Conservation (phyloP, 169 alveolate species). For the Blepharisma undulans region DNA sequence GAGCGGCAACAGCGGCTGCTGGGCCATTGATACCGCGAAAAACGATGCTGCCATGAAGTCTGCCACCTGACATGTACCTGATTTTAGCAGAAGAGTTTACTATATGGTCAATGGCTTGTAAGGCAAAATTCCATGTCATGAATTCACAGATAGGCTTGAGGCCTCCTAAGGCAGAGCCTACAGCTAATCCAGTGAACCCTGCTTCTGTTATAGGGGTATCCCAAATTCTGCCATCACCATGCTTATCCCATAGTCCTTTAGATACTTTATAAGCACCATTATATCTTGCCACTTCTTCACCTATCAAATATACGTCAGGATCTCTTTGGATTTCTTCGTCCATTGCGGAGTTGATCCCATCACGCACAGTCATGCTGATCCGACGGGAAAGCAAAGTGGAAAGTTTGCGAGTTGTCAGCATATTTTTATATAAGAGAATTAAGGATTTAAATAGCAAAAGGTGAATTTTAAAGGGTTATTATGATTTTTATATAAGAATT, state of each 20-base stretch:
- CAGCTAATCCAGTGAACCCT: constrained; percentile 83
- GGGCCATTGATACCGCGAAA: constrained; percentile 94
- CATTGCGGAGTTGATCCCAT: constrained; percentile 90
- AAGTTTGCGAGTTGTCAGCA: neutral
- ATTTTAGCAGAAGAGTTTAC: constrained; percentile 90
- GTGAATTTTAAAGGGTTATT: too few relatives aligned
- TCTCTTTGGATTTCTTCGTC: constrained; percentile 92
- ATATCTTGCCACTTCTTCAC: constrained; percentile 93
- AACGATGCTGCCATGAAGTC: constrained; percentile 84
- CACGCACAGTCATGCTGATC: constrained; percentile 83
- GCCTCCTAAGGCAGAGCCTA: constrained; percentile 83
- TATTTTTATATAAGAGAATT: neutral
- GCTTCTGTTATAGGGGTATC: constrained; percentile 95
- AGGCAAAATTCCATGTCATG: constrained; percentile 91
- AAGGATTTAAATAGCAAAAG: neutral
- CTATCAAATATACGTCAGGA: constrained; percentile 88
- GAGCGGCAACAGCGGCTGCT: constrained; percentile 93
- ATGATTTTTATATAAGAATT: too few relatives aligned
- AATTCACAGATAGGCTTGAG: constrained; percentile 91
- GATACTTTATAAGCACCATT: constrained; percentile 94
- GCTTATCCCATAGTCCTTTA: constrained; percentile 84
- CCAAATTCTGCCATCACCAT: constrained; percentile 82
- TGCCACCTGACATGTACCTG: constrained; percentile 86
- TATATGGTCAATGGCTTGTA: constrained; percentile 91
- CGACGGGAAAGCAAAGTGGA: neutral